phyloP scores from a whole-genome alignment of 106 monocot genomes.

The Apostasia shenzhenica region DNA sequence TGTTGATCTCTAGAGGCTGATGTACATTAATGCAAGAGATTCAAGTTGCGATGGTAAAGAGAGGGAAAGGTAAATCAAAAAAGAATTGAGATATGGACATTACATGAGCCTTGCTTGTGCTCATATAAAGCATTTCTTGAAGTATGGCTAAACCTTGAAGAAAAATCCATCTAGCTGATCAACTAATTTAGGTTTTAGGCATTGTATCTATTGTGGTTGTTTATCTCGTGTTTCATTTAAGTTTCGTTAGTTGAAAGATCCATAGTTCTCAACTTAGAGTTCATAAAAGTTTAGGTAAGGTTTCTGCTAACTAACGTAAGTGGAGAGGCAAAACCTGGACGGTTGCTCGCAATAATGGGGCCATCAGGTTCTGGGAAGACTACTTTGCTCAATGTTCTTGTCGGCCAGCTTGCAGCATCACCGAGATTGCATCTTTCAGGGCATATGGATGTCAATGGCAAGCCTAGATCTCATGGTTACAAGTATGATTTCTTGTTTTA shows the following conservation, averaged over 20 bases:
- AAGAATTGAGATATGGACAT: too few relatives aligned
- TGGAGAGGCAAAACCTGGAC: constrained; percentile 91
- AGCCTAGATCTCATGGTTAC: constrained; percentile 30
- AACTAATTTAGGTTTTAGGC: too few relatives aligned
- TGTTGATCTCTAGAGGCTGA: too few relatives aligned
- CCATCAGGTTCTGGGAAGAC: constrained; percentile 99
- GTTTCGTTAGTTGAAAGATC: too few relatives aligned
- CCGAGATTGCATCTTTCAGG: constrained; percentile 63
- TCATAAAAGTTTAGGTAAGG: constrained; percentile 31
- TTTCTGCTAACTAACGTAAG: constrained; percentile 81
- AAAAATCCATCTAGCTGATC: too few relatives aligned
- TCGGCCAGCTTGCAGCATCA: constrained; percentile 76
- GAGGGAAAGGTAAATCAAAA: too few relatives aligned
- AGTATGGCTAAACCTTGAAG: too few relatives aligned
- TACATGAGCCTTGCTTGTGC: too few relatives aligned
- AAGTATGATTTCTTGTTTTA: constrained; percentile 38
- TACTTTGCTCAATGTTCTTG: constrained; percentile 93
- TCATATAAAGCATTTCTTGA: too few relatives aligned
- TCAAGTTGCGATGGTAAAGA: too few relatives aligned
- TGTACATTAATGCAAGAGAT: too few relatives aligned
- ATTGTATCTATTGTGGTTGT: neutral
- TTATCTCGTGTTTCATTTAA: neutral
- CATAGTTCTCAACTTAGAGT: neutral
- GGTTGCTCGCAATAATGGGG: constrained; percentile 92
- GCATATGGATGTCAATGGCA: constrained; percentile 50